Conservation (phyloP, 1,284 basidiomycete species). For the Stereum hirsutum region DNA sequence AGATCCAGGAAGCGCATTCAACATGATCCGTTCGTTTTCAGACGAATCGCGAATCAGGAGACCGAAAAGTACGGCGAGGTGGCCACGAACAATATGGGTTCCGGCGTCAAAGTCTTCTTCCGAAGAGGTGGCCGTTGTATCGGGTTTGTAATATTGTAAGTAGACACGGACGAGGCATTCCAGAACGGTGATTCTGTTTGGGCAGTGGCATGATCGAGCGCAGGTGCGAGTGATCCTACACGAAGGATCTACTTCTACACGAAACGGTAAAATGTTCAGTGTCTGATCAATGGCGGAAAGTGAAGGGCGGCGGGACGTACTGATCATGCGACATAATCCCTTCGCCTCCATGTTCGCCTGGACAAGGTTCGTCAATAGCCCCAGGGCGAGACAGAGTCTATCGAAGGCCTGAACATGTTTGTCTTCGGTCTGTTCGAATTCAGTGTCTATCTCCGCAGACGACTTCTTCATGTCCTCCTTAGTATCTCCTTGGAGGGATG, state of each 20-base stretch:
- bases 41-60: conserved; percentile 45
- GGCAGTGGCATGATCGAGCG: conserved; percentile 38
- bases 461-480: background rate
- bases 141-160: conserved; percentile 18
- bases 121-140: conserved; percentile 2
- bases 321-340: conserved; percentile 30
- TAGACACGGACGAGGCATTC: conserved; percentile 38
- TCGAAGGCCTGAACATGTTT: conserved; percentile 38
- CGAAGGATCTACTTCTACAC: conserved; percentile 33
- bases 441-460: too few species aligned
- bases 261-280: background rate
- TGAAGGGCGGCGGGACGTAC: conserved; percentile 25
- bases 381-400: conserved; percentile 58
- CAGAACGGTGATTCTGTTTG: conserved; percentile 29
- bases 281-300: background rate
- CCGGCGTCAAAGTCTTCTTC: conserved; percentile 21
- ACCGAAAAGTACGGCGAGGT: conserved; percentile 64
- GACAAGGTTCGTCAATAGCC: conserved; percentile 62
- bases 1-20: conserved; percentile 30
- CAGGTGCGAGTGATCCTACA: conserved; percentile 42
- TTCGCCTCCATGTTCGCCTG: conserved; percentile 43
- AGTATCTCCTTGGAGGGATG: background rate
- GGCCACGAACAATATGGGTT: conserved; percentile 47
- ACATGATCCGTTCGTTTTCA: conserved; percentile 35
- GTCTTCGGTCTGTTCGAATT: conserved; percentile 11